Percentiles rank a stretch among this genome's conserved stretches.
These are phyloP conservation scores for Gastrolobium villosum DNA, from an alignment of 306 rosid genomes.

Conservation along the genomic window DNA sequence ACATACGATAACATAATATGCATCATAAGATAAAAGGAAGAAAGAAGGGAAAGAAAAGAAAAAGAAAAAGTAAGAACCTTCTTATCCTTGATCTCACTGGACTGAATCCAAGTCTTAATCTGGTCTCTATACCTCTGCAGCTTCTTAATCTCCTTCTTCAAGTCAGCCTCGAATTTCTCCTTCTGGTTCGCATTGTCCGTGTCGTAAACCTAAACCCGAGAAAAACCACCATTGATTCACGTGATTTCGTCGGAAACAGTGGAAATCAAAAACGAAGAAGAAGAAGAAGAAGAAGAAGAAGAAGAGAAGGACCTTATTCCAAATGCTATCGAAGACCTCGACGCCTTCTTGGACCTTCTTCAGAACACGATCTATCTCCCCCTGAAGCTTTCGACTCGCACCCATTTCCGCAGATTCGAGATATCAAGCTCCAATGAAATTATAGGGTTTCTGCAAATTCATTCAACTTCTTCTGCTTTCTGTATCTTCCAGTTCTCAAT, in stretches of 20 bases:
- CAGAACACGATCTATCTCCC: slow-evolving; percentile 90
- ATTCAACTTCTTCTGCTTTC: too few relatives aligned
- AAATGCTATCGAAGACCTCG: slow-evolving; percentile 82
- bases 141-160: slow-evolving; percentile 93
- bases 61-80: slow-evolving; percentile 57
- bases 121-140: slow-evolving; percentile 91
- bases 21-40: not conserved
- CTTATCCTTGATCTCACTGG: slow-evolving; percentile 91
- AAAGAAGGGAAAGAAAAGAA: not conserved
- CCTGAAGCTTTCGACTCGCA: slow-evolving; percentile 94
- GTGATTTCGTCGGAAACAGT: slow-evolving; percentile 5
- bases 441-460: too few relatives aligned
- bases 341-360: slow-evolving; percentile 95
- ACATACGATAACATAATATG: not conserved
- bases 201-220: slow-evolving; percentile 68
- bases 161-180: slow-evolving; percentile 92
- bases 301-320: slow-evolving; percentile 75
- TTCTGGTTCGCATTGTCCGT: slow-evolving; percentile 93
- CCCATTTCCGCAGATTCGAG: slow-evolving; percentile 58
- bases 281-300: not conserved
- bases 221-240: not conserved
- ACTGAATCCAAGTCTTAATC: slow-evolving; percentile 93
- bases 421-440: too few relatives aligned
- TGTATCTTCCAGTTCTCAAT: too few relatives aligned
- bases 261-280: not conserved